A percentile compares a stretch with the other conserved stretches of the same genome.
Evolutionary conservation across 176 grass and related monocot genomes (phyloP).

Genomic region (Raddia distichophylla): DNA sequence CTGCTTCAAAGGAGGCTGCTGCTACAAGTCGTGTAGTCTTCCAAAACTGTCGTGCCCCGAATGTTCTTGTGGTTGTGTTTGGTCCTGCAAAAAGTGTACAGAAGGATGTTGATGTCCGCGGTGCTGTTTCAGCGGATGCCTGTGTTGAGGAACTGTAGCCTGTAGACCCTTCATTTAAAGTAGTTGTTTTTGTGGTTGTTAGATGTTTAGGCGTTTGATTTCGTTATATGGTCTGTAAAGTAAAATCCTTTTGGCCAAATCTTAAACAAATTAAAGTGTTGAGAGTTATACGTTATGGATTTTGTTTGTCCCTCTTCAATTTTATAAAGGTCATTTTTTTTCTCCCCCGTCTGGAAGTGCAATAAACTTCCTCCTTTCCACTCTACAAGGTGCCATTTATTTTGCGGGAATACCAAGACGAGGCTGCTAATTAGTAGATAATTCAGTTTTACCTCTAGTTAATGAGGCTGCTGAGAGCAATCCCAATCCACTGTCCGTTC

Average conservation of each 20-base stretch:
- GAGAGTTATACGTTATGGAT: not conserved
- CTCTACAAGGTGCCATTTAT: too few species aligned
- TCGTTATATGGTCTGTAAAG: conserved; percentile 29
- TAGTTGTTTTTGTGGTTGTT: not conserved
- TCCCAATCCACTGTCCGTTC: too few species aligned
- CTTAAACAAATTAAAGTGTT: not conserved
- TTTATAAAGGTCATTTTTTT: too few species aligned
- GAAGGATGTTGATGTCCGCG: conserved; percentile 57
- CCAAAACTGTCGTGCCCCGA: conserved; percentile 57
- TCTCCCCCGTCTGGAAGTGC: too few species aligned
- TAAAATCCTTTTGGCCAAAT: not conserved
- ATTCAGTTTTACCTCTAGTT: too few species aligned
- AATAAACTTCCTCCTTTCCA: too few species aligned
- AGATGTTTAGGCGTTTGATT: not conserved
- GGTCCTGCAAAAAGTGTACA: conserved; percentile 64
- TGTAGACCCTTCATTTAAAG: not conserved
- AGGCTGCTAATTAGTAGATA: too few species aligned
- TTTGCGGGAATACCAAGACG: too few species aligned
- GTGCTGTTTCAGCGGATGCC: conserved; percentile 62
- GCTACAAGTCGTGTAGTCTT: conserved; percentile 23
- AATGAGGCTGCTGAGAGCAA: too few species aligned
- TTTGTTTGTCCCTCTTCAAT: too few species aligned
- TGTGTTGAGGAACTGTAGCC: conserved; percentile 43
- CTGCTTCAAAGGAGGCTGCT: conserved; percentile 35
- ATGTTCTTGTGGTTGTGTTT: conserved; percentile 83